These are phyloP conservation scores for Dactylellina haptotyla DNA, from an alignment of 2,329 filamentous ascomycete species.

Conservation along the genomic window DNA sequence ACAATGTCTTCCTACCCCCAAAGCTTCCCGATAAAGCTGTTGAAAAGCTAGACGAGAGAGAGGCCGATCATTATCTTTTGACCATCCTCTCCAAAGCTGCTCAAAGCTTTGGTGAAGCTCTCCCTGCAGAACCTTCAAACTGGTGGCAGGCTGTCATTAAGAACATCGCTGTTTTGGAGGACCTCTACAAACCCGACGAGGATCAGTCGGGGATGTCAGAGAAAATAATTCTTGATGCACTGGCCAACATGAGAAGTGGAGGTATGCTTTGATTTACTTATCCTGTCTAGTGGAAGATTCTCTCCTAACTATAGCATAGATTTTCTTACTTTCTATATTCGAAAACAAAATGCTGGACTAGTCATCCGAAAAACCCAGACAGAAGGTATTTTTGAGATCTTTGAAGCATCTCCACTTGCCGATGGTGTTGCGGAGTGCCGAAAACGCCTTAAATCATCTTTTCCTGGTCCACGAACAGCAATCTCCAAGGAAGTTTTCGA, in stretches of 20 bases:
- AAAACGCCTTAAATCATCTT: conserved; percentile 63
- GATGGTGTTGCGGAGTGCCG: conserved; percentile 60
- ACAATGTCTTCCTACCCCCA: conserved; percentile 66
- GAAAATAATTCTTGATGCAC: conserved; percentile 55
- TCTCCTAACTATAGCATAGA: conserved; percentile 51
- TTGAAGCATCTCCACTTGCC: conserved; percentile 64
- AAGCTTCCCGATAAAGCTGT: conserved; percentile 63
- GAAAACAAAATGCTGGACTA: conserved; percentile 65
- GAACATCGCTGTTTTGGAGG: conserved; percentile 5
- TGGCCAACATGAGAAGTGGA: conserved; percentile 31
- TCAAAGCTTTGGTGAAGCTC: conserved; percentile 18
- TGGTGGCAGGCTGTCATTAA: conserved; percentile 36
- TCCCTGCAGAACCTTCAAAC: not conserved
- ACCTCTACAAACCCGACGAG: conserved; percentile 14
- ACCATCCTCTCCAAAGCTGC: conserved; percentile 9
- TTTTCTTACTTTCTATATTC: conserved; percentile 62
- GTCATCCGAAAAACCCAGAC: conserved; percentile 60
- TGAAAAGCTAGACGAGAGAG: conserved; percentile 41
- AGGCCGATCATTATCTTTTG: conserved; percentile 25
- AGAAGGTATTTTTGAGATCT: conserved; percentile 62
- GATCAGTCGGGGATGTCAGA: conserved; percentile 46
- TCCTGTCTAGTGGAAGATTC: not conserved
- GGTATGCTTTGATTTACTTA: conserved; percentile 40
- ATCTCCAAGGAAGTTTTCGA: conserved; percentile 57
- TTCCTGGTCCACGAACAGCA: conserved; percentile 63